Conservation (phyloP, 2,329 filamentous ascomycete genomes). For the Colletotrichum cereale region DNA sequence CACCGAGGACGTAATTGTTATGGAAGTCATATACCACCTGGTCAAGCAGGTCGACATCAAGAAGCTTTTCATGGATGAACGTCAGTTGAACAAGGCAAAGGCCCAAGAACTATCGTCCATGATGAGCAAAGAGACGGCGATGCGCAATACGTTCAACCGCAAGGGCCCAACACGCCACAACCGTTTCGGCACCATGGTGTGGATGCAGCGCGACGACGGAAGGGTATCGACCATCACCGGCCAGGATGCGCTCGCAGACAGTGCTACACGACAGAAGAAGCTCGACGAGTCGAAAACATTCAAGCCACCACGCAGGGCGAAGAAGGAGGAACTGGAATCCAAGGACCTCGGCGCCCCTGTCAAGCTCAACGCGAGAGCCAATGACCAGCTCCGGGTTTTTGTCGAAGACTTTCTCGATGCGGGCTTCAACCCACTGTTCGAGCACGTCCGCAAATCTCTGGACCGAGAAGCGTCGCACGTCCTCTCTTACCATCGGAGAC, state of each 20-base stretch:
- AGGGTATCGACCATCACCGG: slow-evolving; percentile 90
- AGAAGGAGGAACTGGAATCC: slow-evolving; percentile 72
- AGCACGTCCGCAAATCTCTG: slow-evolving; percentile 87
- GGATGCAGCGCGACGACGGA: slow-evolving; percentile 89
- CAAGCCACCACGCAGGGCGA: slow-evolving; percentile 79
- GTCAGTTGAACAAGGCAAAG: slow-evolving; percentile 76
- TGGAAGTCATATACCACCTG: slow-evolving; percentile 93
- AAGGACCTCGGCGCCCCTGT: slow-evolving; percentile 83
- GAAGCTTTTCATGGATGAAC: slow-evolving; percentile 87
- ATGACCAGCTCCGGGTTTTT: slow-evolving; percentile 82
- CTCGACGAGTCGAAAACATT: slow-evolving; percentile 94
- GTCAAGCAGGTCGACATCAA: slow-evolving; percentile 89
- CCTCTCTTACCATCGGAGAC: slow-evolving; percentile 79
- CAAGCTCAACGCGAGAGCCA: slow-evolving; percentile 78
- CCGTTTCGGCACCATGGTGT: slow-evolving; percentile 96
- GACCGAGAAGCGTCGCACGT: slow-evolving; percentile 90
- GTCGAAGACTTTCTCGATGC: slow-evolving; percentile 95
- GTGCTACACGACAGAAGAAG: slow-evolving; percentile 80
- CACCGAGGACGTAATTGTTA: slow-evolving; percentile 86
- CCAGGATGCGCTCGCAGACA: slow-evolving; percentile 83
- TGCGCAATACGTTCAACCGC: slow-evolving; percentile 81
- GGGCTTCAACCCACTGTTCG: slow-evolving; percentile 92
- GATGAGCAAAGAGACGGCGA: slow-evolving; percentile 85
- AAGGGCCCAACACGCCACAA: slow-evolving; percentile 89
- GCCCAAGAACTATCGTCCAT: slow-evolving; percentile 80